A percentile compares a stretch with the other conserved stretches of the same genome.
phyloP scores from a whole-genome alignment of 1,284 basidiomycete species.

The Papiliotrema terrestris region DNA sequence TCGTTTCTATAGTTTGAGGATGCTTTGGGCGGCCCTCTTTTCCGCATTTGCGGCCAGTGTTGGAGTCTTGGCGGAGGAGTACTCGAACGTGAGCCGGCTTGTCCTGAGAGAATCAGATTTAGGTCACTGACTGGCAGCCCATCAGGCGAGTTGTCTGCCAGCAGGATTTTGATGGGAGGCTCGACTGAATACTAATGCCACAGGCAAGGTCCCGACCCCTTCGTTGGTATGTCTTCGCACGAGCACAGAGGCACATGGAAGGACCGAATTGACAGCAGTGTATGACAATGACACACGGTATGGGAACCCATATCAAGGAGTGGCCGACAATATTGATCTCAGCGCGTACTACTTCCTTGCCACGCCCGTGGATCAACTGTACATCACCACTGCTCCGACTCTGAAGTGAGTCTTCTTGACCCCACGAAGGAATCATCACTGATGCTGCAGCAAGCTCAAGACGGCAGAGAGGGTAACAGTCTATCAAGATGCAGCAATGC shows the following conservation, averaged over 20 bases:
- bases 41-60: neutral
- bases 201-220: neutral
- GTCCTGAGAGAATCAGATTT: neutral
- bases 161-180: neutral
- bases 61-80: neutral
- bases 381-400: slow-evolving; percentile 12
- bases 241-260: too few relatives aligned
- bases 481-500: slow-evolving; percentile 6
- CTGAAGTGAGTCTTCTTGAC: slow-evolving; percentile 6
- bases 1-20: neutral
- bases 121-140: neutral
- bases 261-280: neutral
- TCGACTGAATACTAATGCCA: neutral
- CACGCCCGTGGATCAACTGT: slow-evolving; percentile 8
- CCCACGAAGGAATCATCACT: neutral
- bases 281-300: neutral
- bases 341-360: slow-evolving; percentile 14
- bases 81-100: neutral
- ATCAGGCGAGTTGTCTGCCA: neutral
- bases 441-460: slow-evolving; percentile 7
- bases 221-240: neutral
- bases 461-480: slow-evolving; percentile 2
- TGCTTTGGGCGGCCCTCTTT: neutral
- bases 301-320: too few relatives aligned
- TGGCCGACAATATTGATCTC: neutral